A percentile compares a stretch with the other conserved stretches of the same genome.
These are phyloP conservation scores for Blastobotrys terrestris DNA, from an alignment of 805 yeast genomes.

Conservation along the genomic window DNA sequence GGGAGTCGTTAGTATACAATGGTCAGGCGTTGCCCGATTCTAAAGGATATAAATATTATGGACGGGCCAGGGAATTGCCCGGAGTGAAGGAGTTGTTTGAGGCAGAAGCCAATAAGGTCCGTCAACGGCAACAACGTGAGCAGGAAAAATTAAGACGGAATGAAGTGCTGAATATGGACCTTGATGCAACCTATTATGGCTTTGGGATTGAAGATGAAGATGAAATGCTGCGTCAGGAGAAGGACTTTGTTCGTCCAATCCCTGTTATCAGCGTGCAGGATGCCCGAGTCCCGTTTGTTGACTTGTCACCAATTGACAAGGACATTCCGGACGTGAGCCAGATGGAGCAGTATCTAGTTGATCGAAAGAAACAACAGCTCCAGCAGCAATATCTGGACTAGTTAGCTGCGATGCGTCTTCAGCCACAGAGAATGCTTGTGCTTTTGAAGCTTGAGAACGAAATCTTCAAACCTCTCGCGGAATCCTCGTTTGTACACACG, in stretches of 20 bases:
- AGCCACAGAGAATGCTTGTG: not conserved
- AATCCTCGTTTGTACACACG: conserved; percentile 24
- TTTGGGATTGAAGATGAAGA: conserved; percentile 21
- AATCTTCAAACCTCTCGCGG: not conserved
- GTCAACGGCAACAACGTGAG: conserved; percentile 14
- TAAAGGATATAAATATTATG: conserved; percentile 68
- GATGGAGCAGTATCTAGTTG: conserved; percentile 24
- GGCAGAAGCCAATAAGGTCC: conserved; percentile 25
- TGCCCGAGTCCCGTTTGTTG: not conserved
- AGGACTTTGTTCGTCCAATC: conserved; percentile 7
- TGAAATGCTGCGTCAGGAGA: conserved; percentile 19
- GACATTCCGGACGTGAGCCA: conserved; percentile 20
- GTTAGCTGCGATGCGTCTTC: not conserved
- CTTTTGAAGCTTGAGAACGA: not conserved
- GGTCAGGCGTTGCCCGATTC: conserved; percentile 27
- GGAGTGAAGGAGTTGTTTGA: conserved; percentile 53
- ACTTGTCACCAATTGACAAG: not conserved
- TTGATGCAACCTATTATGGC: conserved; percentile 28
- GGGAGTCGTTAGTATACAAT: conserved; percentile 10
- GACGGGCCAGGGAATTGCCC: conserved; percentile 74
- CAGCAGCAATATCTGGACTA: conserved; percentile 13
- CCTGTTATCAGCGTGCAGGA: not conserved
- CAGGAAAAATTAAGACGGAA: conserved; percentile 9
- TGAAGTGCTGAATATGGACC: not conserved
- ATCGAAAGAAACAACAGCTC: conserved; percentile 17